Conservation (phyloP, 805 yeast genomes). For the Lachancea meyersii region DNA sequence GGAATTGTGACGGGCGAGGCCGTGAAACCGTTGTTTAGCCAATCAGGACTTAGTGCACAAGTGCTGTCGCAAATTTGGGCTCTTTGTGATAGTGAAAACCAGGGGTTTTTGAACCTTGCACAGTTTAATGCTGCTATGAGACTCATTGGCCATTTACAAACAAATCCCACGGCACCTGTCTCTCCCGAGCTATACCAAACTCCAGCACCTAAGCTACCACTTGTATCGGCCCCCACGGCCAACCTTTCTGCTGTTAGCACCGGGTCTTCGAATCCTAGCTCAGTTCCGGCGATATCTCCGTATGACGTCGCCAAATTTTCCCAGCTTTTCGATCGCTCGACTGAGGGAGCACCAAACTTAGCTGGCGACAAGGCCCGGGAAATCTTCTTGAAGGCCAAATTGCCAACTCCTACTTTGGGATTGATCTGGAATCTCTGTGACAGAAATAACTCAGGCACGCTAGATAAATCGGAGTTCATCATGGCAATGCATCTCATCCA, state of each 20-base stretch:
- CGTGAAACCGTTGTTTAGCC: slow-evolving; percentile 76
- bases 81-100: slow-evolving; percentile 79
- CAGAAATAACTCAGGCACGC: slow-evolving; percentile 61
- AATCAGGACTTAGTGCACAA: slow-evolving; percentile 73
- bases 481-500: slow-evolving; percentile 95
- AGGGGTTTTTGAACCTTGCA: slow-evolving; percentile 73
- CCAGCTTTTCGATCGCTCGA: slow-evolving; percentile 65
- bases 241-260: slow-evolving; percentile 10
- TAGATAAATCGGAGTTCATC: slow-evolving; percentile 69
- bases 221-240: slow-evolving; percentile 42
- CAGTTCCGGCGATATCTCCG: slow-evolving; percentile 48
- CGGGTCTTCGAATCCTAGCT: slow-evolving; percentile 17
- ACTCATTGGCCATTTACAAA: slow-evolving; percentile 84
- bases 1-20: slow-evolving; percentile 87
- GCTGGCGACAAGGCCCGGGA: slow-evolving; percentile 77
- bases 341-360: slow-evolving; percentile 44
- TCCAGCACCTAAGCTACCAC: slow-evolving; percentile 29
- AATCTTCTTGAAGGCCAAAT: slow-evolving; percentile 81
- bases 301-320: slow-evolving; percentile 58
- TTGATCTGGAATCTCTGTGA: slow-evolving; percentile 89
- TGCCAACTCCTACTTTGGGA: slow-evolving; percentile 72
- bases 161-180: slow-evolving; percentile 41
- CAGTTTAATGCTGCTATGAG: slow-evolving; percentile 86
- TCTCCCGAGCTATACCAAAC: slow-evolving; percentile 36
- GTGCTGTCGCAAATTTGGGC: slow-evolving; percentile 90